Evolutionary conservation across 176 grass and related monocot species (phyloP), one percentile per base, ranked within the genome.

Genomic region (Tuctoria greenei): DNA sequence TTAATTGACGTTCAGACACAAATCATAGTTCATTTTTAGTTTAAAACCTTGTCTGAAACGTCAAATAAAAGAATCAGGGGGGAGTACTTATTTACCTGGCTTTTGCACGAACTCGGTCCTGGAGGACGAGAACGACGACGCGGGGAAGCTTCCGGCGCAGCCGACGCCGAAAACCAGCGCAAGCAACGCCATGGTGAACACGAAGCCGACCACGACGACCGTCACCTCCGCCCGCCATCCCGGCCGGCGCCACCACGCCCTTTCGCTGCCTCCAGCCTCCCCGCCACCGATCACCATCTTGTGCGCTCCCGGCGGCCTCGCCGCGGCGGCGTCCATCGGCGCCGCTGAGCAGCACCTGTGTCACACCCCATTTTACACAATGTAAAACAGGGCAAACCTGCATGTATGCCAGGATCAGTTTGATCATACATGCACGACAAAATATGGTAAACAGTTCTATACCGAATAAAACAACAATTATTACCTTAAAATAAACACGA

Each of bases 131-230:
- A 64, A 60, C 23, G 73, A 60, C 23, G 73, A 42, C 17, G 73
- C 16, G 14, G 61, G 18, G 28, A 72, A 15, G 79, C 28, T 71
- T 10, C 72, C 71, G 11, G 10, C 84, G 28, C 50, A 61, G 61
- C 50, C 69, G 50, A 7, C 21, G 51, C 64, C 64, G 51, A 47
- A 79, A 9, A 37, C 1, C 23, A 78, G 14, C 2, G 59, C 34
- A 6, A 82, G 41, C 67, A 82, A 25, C 67, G 66, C 18, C 24
- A 78, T 8, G 73, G 41, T 35, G 28, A 1, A 61, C 23, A 87
- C 3, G 67, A 72, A 34, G 31, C 18, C 50, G 6, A 78, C 13
- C 0, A 20, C 67, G 1, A 41, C 18, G 1, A 41, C 18, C 73
- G 76, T 40, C 66, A 69, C 24, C 73, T 73, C 79, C 17, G 20